Base-by-base conservation (phyloP, 1,139 yeast genomes). In the Geotrichum cucujoidarum region DNA sequence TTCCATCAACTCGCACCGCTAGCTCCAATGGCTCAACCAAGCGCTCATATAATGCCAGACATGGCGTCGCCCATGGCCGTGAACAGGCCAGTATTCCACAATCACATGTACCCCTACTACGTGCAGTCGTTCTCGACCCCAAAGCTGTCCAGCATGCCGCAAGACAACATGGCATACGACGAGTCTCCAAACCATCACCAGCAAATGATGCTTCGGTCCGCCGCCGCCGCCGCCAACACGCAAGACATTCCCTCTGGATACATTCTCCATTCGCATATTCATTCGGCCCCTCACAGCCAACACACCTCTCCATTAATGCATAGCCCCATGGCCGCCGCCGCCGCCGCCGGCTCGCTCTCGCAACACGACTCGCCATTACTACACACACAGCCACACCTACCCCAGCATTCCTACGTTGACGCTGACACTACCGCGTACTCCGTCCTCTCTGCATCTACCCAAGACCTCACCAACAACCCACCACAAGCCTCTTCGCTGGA, bases 241-340 rank as follows among this genome's bases (percentile, higher is more conserved):
- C 24, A 24, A 4, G 40, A 37, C 21, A 16, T 37, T 11, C 11
- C 29, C 24, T 24, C 13, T 37, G 40, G 40, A 2, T 37, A 37
- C 32, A 6, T 37, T 20, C 21, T 37, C 11, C 40, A 36, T 11
- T 29, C 24, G n/a, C 40, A 37, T 11, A 24, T 25, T 25, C 40
- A 37, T 27, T 37, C 40, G 10, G 21, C 31, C 24, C 40, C 40
- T 25, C 32, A 37, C 31, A 37, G 40, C 22, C 31, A 25, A 37
- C 13, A 22, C 31, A 37, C 40, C 4, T 37, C 40, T 25, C 40
- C 40, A 37, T 14, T 37, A 37, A 37, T 37, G 40, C 40, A 37
- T 25, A 20, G 7, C 21, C 14, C 16, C 11, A 11, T 37, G 8
- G 18, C 40, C n/a, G 7, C 20, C 18, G 32, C 16, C 11, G 11